These are phyloP conservation scores for Solanum medicagineum DNA, from an alignment of 257 asterid species.

Conservation along the genomic window DNA sequence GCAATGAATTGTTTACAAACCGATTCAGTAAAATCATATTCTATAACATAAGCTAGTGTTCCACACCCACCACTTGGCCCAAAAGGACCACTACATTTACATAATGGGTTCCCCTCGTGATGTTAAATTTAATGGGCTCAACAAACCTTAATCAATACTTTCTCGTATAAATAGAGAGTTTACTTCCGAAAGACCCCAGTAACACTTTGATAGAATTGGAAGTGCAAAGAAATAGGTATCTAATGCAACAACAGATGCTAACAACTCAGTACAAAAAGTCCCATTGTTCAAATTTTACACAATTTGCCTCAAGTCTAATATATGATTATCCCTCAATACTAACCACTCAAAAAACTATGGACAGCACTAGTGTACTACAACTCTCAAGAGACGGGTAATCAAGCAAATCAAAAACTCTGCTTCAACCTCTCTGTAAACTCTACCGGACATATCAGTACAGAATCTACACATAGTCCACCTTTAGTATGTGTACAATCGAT, in stretches of 20 bases:
- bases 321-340: neutral
- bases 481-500: constrained; percentile 90
- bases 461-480: constrained; percentile 89
- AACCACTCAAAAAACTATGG: neutral
- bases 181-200: too few relatives aligned
- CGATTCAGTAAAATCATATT: too few relatives aligned
- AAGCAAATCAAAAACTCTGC: constrained; percentile 12
- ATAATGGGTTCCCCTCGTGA: too few relatives aligned
- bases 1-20: too few relatives aligned
- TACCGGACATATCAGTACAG: constrained; percentile 57
- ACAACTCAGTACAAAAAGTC: neutral
- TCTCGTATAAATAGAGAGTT: too few relatives aligned
- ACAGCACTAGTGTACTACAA: neutral
- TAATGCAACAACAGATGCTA: neutral
- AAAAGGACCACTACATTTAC: too few relatives aligned
- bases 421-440: constrained; percentile 49
- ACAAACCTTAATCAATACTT: too few relatives aligned
- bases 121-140: too few relatives aligned
- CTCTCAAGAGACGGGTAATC: neutral
- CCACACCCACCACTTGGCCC: neutral
- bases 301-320: neutral
- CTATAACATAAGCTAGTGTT: neutral
- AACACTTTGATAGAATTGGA: neutral
- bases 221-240: neutral
- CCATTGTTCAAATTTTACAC: neutral